These are phyloP conservation scores for Blastocystis hominis DNA, from an alignment of 352 stramenopile genomes.

Conservation along the genomic window DNA sequence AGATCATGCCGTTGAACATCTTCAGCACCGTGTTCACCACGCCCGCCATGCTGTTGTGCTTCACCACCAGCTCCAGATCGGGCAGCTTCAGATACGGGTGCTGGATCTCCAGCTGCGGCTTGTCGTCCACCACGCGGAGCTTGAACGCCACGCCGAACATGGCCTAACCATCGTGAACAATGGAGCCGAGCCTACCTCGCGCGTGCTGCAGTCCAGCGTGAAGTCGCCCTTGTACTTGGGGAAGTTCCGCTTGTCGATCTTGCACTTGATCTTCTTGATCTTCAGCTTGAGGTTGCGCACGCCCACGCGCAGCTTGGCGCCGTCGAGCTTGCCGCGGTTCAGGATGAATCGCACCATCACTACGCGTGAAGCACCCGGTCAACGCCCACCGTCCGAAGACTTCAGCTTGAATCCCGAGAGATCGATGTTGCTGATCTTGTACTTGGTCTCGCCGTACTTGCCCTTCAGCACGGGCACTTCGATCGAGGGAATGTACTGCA, in stretches of 20 bases:
- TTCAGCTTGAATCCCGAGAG: constrained; percentile 42
- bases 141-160: constrained; percentile 40
- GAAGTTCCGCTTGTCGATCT: constrained; percentile 35
- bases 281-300: constrained; percentile 35
- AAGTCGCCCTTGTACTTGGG: constrained; percentile 40
- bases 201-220: not conserved
- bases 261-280: constrained; percentile 50
- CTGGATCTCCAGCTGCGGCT: constrained; percentile 43
- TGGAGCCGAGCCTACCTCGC: not conserved
- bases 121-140: constrained; percentile 31
- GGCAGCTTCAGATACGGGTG: constrained; percentile 30
- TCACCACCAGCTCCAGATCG: constrained; percentile 2
- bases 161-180: not conserved
- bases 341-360: constrained; percentile 27
- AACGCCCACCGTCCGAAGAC: not conserved
- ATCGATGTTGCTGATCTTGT: constrained; percentile 16
- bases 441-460: constrained; percentile 24
- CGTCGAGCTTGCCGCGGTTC: constrained; percentile 46
- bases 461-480: constrained; percentile 47
- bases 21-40: constrained; percentile 35
- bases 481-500: constrained; percentile 39
- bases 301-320: constrained; percentile 37
- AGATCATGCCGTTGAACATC: not conserved
- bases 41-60: constrained; percentile 15
- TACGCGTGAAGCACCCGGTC: not conserved